Evolutionary conservation across 2,329 filamentous ascomycete species (phyloP).

Genomic region (Beauveria sp.): DNA sequence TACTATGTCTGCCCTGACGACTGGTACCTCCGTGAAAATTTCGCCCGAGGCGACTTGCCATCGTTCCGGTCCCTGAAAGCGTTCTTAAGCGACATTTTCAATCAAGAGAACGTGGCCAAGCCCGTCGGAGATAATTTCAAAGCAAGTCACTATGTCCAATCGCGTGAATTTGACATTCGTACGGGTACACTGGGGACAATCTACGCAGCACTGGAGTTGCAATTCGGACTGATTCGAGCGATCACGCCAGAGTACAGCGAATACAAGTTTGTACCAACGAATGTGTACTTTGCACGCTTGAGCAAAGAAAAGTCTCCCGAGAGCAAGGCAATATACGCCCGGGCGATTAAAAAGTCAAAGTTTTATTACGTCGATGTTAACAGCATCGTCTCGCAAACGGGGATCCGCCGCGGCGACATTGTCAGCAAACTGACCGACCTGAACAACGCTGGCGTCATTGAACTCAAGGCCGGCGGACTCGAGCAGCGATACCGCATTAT

Average conservation of each 20-base stretch:
- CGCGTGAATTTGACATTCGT: conserved; percentile 46
- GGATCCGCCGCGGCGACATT: conserved; percentile 37
- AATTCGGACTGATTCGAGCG: conserved; percentile 47
- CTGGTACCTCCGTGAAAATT: conserved; percentile 50
- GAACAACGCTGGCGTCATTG: conserved; percentile 40
- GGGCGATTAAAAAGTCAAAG: conserved; percentile 33
- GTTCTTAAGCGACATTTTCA: conserved; percentile 46
- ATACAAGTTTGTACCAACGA: conserved; percentile 41
- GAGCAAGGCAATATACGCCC: conserved; percentile 35
- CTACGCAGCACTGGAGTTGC: conserved; percentile 54
- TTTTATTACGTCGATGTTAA: conserved; percentile 43
- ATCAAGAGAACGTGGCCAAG: conserved; percentile 17
- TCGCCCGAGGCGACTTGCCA: conserved; percentile 52
- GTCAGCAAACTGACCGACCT: conserved; percentile 48
- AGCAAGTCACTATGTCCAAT: conserved; percentile 36
- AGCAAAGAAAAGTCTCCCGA: conserved; percentile 31
- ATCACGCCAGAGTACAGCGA: conserved; percentile 49
- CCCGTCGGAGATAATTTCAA: conserved; percentile 20
- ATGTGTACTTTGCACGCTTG: conserved; percentile 24
- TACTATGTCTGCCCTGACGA: conserved; percentile 51
- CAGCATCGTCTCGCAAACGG: conserved; percentile 21
- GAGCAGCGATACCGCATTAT: conserved; percentile 47
- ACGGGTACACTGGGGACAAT: conserved; percentile 42
- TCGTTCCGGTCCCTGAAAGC: conserved; percentile 39
- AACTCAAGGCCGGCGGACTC: conserved; percentile 44